Evolutionary conservation across 208 protist species (phyloP).

Genomic region (Wallacemonas sp.): DNA sequence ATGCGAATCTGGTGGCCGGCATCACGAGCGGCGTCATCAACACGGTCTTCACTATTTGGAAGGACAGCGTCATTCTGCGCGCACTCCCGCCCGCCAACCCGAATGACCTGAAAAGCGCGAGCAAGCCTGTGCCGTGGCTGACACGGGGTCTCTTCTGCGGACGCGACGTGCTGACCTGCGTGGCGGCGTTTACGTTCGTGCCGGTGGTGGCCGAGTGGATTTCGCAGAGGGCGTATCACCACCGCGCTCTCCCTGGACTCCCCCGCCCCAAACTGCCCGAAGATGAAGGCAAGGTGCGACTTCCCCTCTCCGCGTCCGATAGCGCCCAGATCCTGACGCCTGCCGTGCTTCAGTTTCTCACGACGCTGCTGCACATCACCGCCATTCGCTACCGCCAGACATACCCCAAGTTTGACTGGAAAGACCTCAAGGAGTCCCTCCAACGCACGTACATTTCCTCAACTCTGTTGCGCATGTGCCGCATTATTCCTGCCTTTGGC

Average conservation of each 20-base stretch:
- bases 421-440: constrained; percentile 56
- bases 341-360: constrained; percentile 72
- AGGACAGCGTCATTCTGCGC: constrained; percentile 78
- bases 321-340: constrained; percentile 74
- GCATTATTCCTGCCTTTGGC: constrained; percentile 83
- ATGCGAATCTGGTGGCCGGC: constrained; percentile 60
- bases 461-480: constrained; percentile 72
- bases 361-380: constrained; percentile 82
- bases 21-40: constrained; percentile 70
- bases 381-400: constrained; percentile 88
- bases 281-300: constrained; percentile 45
- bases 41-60: constrained; percentile 77
- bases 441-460: constrained; percentile 73
- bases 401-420: constrained; percentile 68
- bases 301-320: constrained; percentile 64
- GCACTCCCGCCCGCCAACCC: constrained; percentile 55
- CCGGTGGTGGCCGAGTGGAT: constrained; percentile 76
- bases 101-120: constrained; percentile 28
- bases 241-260: constrained; percentile 28
- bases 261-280: constrained; percentile 33
- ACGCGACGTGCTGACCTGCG: constrained; percentile 75
- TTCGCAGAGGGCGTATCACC: constrained; percentile 53
- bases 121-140: constrained; percentile 72
- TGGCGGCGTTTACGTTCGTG: constrained; percentile 78
- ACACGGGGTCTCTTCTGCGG: constrained; percentile 75